A percentile compares a stretch with the other conserved stretches of the same genome.
Conservation (phyloP, 768 basidiomycete species). For the Mycena chlorophos region DNA sequence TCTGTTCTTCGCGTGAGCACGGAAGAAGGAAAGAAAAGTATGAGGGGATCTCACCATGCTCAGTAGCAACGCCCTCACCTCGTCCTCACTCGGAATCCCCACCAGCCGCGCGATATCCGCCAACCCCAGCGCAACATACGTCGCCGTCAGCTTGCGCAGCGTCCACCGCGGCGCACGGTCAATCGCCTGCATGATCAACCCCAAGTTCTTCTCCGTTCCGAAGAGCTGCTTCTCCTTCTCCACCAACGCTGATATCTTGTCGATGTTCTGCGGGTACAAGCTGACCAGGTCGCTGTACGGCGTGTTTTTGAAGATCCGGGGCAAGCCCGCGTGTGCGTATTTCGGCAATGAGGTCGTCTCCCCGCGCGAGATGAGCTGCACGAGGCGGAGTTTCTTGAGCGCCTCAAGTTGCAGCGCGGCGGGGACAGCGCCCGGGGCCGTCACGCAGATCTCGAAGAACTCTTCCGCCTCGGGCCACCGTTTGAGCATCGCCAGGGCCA, state of each 20-base stretch:
- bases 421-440: slow-evolving; percentile 55
- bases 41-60: slow-evolving; percentile 60
- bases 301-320: slow-evolving; percentile 63
- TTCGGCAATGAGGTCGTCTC: slow-evolving; percentile 70
- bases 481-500: slow-evolving; percentile 64
- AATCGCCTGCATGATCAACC: slow-evolving; percentile 66
- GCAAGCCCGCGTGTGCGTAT: slow-evolving; percentile 63
- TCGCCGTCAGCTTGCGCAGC: slow-evolving; percentile 76
- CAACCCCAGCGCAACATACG: slow-evolving; percentile 77
- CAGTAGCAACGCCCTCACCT: slow-evolving; percentile 59
- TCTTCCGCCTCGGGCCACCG: slow-evolving; percentile 71
- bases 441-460: slow-evolving; percentile 77
- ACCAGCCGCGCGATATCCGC: slow-evolving; percentile 65
- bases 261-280: slow-evolving; percentile 60
- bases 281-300: slow-evolving; percentile 65
- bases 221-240: slow-evolving; percentile 61
- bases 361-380: slow-evolving; percentile 78
- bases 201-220: slow-evolving; percentile 63
- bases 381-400: slow-evolving; percentile 76
- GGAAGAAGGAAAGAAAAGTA: not conserved
- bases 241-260: slow-evolving; percentile 44
- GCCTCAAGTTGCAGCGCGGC: slow-evolving; percentile 83
- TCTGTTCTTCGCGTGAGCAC: slow-evolving; percentile 41
- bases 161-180: slow-evolving; percentile 74
- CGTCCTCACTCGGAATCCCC: slow-evolving; percentile 51